These are phyloP conservation scores for Botryotinia calthae DNA, from an alignment of 2,329 filamentous ascomycete genomes.

Conservation along the genomic window DNA sequence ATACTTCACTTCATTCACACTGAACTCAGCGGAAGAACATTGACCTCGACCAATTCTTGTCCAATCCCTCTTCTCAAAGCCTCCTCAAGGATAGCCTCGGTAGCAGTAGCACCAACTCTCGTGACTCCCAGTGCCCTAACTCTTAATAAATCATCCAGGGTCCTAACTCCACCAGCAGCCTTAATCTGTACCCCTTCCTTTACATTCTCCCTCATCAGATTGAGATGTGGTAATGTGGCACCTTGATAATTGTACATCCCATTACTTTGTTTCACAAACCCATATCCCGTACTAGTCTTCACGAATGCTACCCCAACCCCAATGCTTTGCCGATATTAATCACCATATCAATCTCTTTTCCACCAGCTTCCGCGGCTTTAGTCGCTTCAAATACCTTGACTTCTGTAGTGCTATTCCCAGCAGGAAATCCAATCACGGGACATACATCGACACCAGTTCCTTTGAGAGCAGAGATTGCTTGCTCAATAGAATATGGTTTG, in stretches of 20 bases:
- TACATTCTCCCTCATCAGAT: conserved; percentile 51
- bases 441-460: conserved; percentile 52
- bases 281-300: conserved; percentile 61
- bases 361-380: conserved; percentile 48
- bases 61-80: conserved; percentile 50
- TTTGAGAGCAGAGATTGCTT: conserved; percentile 48
- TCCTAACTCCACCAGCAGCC: conserved; percentile 56
- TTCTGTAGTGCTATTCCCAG: conserved; percentile 54
- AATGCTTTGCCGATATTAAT: conserved; percentile 59
- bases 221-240: conserved; percentile 50
- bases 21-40: conserved; percentile 17
- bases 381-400: conserved; percentile 55
- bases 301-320: conserved; percentile 53
- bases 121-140: conserved; percentile 54
- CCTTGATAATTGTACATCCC: conserved; percentile 54
- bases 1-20: background rate
- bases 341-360: conserved; percentile 58
- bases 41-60: conserved; percentile 25
- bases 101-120: conserved; percentile 56
- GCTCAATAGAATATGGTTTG: conserved; percentile 54
- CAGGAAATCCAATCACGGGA: conserved; percentile 60
- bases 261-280: conserved; percentile 54
- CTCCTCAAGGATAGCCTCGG: conserved; percentile 53
- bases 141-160: conserved; percentile 54
- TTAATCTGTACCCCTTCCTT: conserved; percentile 52